Evolutionary conservation across 1,139 yeast species (phyloP).

Genomic region (Candida sp.): DNA sequence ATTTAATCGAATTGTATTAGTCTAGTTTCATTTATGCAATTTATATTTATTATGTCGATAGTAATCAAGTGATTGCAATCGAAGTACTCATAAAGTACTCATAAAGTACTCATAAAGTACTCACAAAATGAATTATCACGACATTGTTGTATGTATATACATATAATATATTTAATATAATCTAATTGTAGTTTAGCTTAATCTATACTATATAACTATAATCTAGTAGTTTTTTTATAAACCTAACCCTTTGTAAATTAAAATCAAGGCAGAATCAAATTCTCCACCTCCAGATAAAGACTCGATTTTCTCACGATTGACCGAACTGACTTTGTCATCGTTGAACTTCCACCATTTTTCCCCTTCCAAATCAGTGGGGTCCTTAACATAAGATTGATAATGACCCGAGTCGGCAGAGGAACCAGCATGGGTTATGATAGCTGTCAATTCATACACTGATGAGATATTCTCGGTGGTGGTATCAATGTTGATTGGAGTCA

Average conservation of each 20-base stretch:
- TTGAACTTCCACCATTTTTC: conserved; percentile 92
- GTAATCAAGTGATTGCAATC: no score
- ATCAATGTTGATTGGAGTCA: conserved; percentile 31
- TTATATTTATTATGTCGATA: no score
- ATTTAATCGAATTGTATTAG: no score
- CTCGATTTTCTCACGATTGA: conserved; percentile 77
- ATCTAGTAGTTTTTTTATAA: conserved; percentile 14
- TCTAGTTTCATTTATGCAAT: no score
- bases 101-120: no score
- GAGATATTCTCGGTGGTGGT: conserved; percentile 77
- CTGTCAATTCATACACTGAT: conserved; percentile 77
- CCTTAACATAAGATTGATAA: conserved; percentile 85
- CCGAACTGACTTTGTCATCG: conserved; percentile 84
- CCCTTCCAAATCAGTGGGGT: conserved; percentile 59
- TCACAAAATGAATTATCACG: no score
- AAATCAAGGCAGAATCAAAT: conserved; percentile 89
- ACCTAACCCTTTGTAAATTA: conserved; percentile 81
- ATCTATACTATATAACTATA: not conserved
- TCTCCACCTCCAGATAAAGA: conserved; percentile 96
- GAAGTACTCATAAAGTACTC: no score
- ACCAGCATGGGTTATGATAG: conserved; percentile 91
- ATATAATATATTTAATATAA: no score
- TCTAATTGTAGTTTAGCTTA: no score
- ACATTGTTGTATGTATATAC: no score
- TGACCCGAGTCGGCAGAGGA: conserved; percentile 98